Base-by-base conservation (phyloP, 2,329 filamentous ascomycete species). In the Trichothecium roseum region DNA sequence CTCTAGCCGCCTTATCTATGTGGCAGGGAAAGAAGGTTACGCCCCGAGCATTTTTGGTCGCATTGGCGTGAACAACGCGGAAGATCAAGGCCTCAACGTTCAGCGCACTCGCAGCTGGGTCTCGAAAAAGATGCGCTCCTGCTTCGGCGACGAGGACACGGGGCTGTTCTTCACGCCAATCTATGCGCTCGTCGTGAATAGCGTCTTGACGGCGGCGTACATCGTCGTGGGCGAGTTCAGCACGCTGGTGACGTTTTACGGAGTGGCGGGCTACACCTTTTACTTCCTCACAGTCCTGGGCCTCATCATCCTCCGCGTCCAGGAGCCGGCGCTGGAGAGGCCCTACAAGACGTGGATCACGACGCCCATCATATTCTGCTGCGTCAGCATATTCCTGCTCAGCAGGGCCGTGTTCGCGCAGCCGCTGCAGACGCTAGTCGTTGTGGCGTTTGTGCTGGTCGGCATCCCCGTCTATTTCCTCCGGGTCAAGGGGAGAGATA, bases 361-460 rank as follows among this genome's bases (percentile, higher is more conserved):
- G 1, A 98, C 91, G 3, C 91, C 91, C 9, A 89, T 98, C 45
- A 89, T 95, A 38, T 98, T 98, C 56, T 98, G 91, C 70, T 98
- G 91, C 53, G 91, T 98, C 28, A 94, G 85, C 54, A 59, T 98
- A 44, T 98, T 98, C 54, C 59, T 98, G 44, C 72, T 98, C 29
- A 88, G 79, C 51, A 71, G 91, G 34, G 87, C 88, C 4, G 78
- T 96, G 12, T 91, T 98, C 53, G 83, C 87, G 22, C 81, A 94
- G 59, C 91, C 91, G 4, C 49, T 94, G 35, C 88, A 98, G 67
- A 94, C 89, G 0, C 55, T 94, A 17, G 75, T 89, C 16, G 91
- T 98, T 7, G 66, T 95, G 5, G 79, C 66, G 0, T 98, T 96
- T 50, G 84, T 95, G 40, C 66, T 81, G 4, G 80, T 78, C 0